A percentile compares a stretch with the other conserved stretches of the same genome.
Conservation (phyloP, 1,139 yeast species). For the Debaryomycetaceae sp. region DNA sequence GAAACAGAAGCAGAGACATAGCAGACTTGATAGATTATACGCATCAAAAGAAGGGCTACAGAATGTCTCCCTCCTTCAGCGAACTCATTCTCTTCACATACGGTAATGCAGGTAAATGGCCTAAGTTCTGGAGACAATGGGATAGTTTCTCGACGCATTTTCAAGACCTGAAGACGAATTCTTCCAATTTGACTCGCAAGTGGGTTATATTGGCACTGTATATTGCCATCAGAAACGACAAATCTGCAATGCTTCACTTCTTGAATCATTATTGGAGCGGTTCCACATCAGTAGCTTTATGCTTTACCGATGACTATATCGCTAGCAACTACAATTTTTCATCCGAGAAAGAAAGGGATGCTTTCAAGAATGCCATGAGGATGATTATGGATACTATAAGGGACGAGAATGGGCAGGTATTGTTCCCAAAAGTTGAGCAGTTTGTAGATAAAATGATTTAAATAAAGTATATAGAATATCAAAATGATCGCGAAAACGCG, state of each 20-base stretch:
- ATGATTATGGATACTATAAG: constrained; percentile 14
- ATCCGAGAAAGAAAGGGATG: constrained; percentile 18
- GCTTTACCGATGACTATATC: constrained; percentile 21
- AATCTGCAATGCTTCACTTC: constrained; percentile 27
- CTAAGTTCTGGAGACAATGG: constrained; percentile 42
- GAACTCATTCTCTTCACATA: constrained; percentile 36
- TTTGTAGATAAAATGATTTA: constrained; percentile 9
- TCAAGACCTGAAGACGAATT: constrained; percentile 1
- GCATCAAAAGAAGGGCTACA: constrained; percentile 9
- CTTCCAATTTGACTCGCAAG: constrained; percentile 1
- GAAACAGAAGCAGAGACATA: constrained; percentile 29
- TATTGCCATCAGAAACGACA: constrained; percentile 28
- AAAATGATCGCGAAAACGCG: not conserved
- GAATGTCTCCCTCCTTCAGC: constrained; percentile 16
- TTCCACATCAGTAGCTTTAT: constrained; percentile 17
- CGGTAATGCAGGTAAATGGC: constrained; percentile 41
- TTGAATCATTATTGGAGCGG: constrained; percentile 29
- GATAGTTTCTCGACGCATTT: constrained; percentile 16
- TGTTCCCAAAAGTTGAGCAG: constrained; percentile 6
- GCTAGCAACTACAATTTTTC: constrained; percentile 15
- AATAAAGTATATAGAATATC: not conserved
- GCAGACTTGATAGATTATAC: constrained; percentile 23
- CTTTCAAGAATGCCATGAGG: constrained; percentile 19
- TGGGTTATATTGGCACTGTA: constrained; percentile 39
- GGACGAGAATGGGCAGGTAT: constrained; percentile 8